Evolutionary conservation across 129 eudicot species (phyloP), one percentile per base, ranked within the genome.

Genomic region (Arctium minus): DNA sequence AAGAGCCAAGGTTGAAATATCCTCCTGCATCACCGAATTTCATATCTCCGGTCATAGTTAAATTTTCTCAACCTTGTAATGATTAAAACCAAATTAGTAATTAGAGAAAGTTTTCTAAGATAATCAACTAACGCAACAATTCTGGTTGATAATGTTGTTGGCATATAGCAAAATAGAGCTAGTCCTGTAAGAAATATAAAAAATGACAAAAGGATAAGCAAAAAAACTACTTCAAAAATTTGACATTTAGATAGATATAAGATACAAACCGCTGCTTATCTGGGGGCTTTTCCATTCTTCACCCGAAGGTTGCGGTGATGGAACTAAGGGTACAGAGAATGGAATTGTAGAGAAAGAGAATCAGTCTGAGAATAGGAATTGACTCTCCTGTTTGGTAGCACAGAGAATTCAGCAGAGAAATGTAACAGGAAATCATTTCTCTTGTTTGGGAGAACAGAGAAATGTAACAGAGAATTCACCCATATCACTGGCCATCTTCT

Each of bases 91-190:
- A 68, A 46, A 62, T 18, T 13, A 10, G 68, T 74, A 79, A 79
- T 18, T 32, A 70, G 6, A n/a, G 50, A 32, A 76, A 68, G 73
- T 75, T 77, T 69, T 32, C 69, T 71, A 79, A 1, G 35, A 71
- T 68, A 46, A 31, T 67, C 64, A 72, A 30, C 86, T 53, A 89
- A 90, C 98, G 88, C 77, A 97, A 92, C 78, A 94, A 94, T 4
- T 80, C 94, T 96, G 86, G 97, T 94, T 46, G 97, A 92, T 85
- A 94, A 88, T 36, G 98, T 92, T 56, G 98, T 94, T 39, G 97
- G 98, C 98, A 94, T 92, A 88, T 97, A 92, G 80, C 87, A 75
- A 84, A 94, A 94, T 70, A 94, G 75, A 46, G 97, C 98, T 79
- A 92, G 87, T 80, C 98, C 97, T 94, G 94, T 65, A 75, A 32